These are phyloP conservation scores for Mortierella antarctica DNA, from an alignment of 192 early-diverging fungal species.

Conservation along the genomic window DNA sequence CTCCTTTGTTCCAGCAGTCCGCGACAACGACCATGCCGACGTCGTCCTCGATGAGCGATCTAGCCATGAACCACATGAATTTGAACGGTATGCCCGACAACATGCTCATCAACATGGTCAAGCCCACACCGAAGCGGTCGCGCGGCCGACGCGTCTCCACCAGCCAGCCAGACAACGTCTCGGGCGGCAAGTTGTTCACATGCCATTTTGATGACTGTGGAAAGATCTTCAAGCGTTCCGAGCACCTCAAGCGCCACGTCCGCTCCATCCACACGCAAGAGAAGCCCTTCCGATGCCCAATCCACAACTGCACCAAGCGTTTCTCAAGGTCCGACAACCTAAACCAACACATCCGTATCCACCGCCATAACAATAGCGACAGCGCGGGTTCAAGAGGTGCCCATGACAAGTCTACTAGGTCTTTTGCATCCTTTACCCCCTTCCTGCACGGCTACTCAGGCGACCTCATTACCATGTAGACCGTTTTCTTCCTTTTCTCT, in stretches of 20 bases:
- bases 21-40: slow-evolving; percentile 11
- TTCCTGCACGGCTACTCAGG: slow-evolving; percentile 52
- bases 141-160: slow-evolving; percentile 63
- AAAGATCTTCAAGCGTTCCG: slow-evolving; percentile 69
- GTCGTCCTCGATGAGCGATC: slow-evolving; percentile 26
- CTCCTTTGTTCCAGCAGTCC: slow-evolving; percentile 17
- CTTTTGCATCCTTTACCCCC: slow-evolving; percentile 50
- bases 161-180: slow-evolving; percentile 43
- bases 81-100: neutral
- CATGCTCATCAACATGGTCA: neutral
- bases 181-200: slow-evolving; percentile 64
- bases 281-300: slow-evolving; percentile 65
- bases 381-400: slow-evolving; percentile 25
- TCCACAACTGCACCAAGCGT: slow-evolving; percentile 61
- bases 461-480: slow-evolving; percentile 29
- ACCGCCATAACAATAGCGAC: slow-evolving; percentile 38
- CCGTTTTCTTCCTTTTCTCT: neutral
- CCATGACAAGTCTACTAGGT: slow-evolving; percentile 41
- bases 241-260: slow-evolving; percentile 69
- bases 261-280: slow-evolving; percentile 70
- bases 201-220: slow-evolving; percentile 65
- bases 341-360: slow-evolving; percentile 67
- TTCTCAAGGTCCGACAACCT: slow-evolving; percentile 68
- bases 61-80: neutral
- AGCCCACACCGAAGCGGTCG: slow-evolving; percentile 52